These are phyloP conservation scores for Calcarisporium arbuscula DNA, from an alignment of 2,329 filamentous ascomycete genomes.

Conservation along the genomic window DNA sequence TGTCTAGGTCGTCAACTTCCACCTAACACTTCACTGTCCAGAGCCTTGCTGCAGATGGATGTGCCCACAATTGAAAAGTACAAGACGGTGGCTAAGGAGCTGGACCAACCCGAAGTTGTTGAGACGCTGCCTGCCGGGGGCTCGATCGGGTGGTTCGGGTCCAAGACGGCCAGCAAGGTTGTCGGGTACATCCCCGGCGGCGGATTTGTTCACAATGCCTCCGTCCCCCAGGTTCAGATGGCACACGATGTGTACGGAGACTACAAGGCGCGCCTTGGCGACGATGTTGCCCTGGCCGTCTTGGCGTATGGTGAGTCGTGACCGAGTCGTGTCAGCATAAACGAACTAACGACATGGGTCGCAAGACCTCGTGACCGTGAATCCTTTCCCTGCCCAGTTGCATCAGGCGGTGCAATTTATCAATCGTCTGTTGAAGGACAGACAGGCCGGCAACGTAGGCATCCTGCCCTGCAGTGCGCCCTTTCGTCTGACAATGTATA, in stretches of 20 bases:
- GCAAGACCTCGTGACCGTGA: too few relatives aligned
- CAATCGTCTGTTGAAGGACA: background rate
- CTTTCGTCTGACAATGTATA: background rate
- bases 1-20: too few relatives aligned
- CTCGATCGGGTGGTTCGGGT: conserved; percentile 4
- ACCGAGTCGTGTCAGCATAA: too few relatives aligned
- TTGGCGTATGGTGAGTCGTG: conserved; percentile 1
- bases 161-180: conserved; percentile 1
- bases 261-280: background rate
- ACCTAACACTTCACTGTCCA: too few relatives aligned
- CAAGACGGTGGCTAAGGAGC: too few relatives aligned
- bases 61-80: too few relatives aligned
- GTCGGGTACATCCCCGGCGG: conserved; percentile 3
- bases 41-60: too few relatives aligned
- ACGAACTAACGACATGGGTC: too few relatives aligned
- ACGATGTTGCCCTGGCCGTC: background rate
- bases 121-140: too few relatives aligned
- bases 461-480: background rate
- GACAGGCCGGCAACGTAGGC: background rate
- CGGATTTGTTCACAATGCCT: background rate
- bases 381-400: background rate
- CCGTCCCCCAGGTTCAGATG: background rate
- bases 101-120: too few relatives aligned
- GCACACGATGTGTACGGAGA: conserved; percentile 1
- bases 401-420: background rate